Evolutionary conservation across 2,329 filamentous ascomycete species (phyloP), one percentile per base, ranked within the genome.

Genomic region (Thelonectria rubi): DNA sequence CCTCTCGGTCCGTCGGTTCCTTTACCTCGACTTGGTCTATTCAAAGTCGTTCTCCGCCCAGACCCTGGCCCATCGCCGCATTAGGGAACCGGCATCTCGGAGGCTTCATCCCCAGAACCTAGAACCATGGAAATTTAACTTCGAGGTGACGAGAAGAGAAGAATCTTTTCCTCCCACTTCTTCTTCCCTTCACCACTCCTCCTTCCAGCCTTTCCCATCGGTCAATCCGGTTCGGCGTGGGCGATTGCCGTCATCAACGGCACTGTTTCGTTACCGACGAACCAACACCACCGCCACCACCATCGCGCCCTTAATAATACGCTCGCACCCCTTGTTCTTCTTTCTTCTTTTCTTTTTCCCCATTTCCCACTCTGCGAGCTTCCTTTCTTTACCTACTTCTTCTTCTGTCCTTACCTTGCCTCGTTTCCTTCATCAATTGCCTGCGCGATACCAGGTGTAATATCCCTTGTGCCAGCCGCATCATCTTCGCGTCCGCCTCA

Each of bases 261-360:
- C 26, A 30, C 26, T 24, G 21, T 24, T 24, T 24, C 21, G 21
- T 24, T 42, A 43, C 14, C 40, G 40, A 17, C 24, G 34, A 17
- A 47, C 45, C 45, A 30, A 47, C 45, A 47, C 14, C 45, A 47
- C 34, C 34, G 15, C 21, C 42, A 12, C 45, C 21, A 26, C 21
- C 45, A 20, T 10, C 42, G 18, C 14, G 17, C 39, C 7, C 9
- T 17, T 18, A 20, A n/a, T 17, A 17, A 43, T 20, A 20, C 40
- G 40, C 40, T 20, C 40, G 40, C n/a, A 2, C 40, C 40, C 17
- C 7, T 20, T 15, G n/a, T n/a, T 59, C 60, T 30, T 14, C 24
- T 45, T 60, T 47, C 60, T 43, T 7, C 53, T 54, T 56, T 47
- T 61, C 55, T 51, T 59, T 54, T 30, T n/a, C n/a, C 62, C 42